Evolutionary conservation across 805 yeast species (phyloP).

Genomic region (Ogataea populi-albae): DNA sequence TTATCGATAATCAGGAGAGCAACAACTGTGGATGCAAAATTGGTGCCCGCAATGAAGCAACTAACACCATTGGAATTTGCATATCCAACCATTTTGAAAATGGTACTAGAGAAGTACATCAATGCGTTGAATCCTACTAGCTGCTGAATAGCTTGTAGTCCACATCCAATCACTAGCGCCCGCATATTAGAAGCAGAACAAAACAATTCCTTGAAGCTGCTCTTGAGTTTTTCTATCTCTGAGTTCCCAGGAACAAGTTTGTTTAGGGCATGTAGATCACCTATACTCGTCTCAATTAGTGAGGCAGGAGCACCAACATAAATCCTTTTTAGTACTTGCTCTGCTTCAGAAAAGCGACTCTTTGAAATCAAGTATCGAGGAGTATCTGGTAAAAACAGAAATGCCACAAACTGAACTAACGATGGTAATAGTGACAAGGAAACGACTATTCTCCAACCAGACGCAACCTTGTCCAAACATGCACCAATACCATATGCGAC

Average conservation of each 20-base stretch:
- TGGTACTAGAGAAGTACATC: conserved; percentile 56
- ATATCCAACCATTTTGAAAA: conserved; percentile 53
- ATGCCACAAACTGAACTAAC: conserved; percentile 43
- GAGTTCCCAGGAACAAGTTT: conserved; percentile 31
- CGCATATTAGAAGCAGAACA: conserved; percentile 43
- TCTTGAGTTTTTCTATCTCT: conserved; percentile 24
- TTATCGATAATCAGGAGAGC: conserved; percentile 49
- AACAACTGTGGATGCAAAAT: conserved; percentile 48
- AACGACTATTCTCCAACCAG: conserved; percentile 53
- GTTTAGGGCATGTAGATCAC: conserved; percentile 36
- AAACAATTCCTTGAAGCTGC: conserved; percentile 42
- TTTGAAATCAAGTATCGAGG: conserved; percentile 51
- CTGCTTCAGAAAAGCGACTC: conserved; percentile 40
- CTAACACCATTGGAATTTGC: conserved; percentile 52
- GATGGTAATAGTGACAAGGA: conserved; percentile 53
- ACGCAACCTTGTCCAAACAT: conserved; percentile 37
- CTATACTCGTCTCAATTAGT: conserved; percentile 40
- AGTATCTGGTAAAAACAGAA: conserved; percentile 51
- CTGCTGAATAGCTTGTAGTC: conserved; percentile 56
- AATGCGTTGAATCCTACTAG: conserved; percentile 57
- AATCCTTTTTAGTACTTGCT: conserved; percentile 36
- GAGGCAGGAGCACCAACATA: conserved; percentile 38
- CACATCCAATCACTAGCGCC: conserved; percentile 53
- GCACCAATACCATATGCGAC: conserved; percentile 54
- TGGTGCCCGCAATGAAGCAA: conserved; percentile 54